Evolutionary conservation across 2,329 filamentous ascomycete genomes (phyloP), one percentile per base, ranked within the genome.

Genomic region (Stagonosporopsis chrysanthemi): DNA sequence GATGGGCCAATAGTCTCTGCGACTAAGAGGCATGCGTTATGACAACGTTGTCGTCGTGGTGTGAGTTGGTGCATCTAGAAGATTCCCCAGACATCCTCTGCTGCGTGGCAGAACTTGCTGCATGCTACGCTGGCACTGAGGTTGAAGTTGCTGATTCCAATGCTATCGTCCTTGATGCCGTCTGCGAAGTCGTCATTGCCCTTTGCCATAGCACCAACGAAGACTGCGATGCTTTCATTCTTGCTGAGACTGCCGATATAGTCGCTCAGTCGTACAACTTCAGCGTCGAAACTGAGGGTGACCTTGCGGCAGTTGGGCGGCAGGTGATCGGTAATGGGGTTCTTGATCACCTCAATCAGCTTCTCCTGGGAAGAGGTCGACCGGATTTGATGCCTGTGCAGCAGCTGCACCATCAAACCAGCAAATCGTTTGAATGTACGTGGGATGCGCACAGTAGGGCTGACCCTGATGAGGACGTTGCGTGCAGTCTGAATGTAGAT

Each of bases 401-500:
- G 87, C 35, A 99, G 85, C 80, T 99, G 95, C 52, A 99, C 95
- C 95, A 99, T 99, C 60, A 99, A 83, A 80, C 95, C 95, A 42
- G 95, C 95, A 72, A 99, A 99, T 38, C 95, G 92, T 84, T 99
- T 99, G 80, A 99, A 99, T 0, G 95, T 99, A 78, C 95, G 89
- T 47, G 95, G 95, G 66, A 99, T 98, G 72, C 95, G 92, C 56
- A 99, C 95, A 8, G 92, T 93, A n/a, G 95, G 95, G 73, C 92
- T 97, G 65, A 99, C 94, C 80, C 98, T 92, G 72, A 99, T 99
- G 68, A 99, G 83, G 33, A 98, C 94, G 48, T 95, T 94, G 80
- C 97, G 97, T 65, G 94, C 92, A 5, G 95, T 98, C 78, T 97
- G 93, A 65, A 99, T 98, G 81, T 96, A 99, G 73, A 99, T 98